A percentile compares a stretch with the other conserved stretches of the same genome.
These are phyloP conservation scores for Thielaviopsis populi DNA, from an alignment of 2,329 filamentous ascomycete genomes.

Conservation along the genomic window DNA sequence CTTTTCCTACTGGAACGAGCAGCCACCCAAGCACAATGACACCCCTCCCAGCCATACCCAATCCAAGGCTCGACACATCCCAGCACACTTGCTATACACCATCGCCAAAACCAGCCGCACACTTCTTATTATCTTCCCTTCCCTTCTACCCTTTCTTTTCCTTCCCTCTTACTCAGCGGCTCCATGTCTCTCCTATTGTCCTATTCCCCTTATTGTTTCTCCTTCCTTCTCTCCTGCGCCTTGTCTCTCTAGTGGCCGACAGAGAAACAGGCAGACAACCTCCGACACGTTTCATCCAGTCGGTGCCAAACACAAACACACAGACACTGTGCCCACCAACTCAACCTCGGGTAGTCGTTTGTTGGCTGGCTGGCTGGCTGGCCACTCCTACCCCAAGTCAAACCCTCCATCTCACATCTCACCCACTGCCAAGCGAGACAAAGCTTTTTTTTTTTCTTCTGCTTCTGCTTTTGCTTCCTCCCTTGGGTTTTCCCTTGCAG, in stretches of 20 bases:
- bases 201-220: background rate
- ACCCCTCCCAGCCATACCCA: background rate
- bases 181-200: background rate
- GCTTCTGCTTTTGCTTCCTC: too few relatives aligned
- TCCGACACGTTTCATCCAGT: background rate
- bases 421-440: background rate
- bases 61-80: background rate
- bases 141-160: too few relatives aligned
- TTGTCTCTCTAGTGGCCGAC: background rate
- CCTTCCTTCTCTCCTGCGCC: background rate
- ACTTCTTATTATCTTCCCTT: background rate
- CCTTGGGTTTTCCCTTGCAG: background rate
- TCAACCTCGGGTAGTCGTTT: background rate
- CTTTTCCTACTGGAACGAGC: conserved; percentile 7
- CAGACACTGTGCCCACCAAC: background rate
- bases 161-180: background rate
- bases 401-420: background rate
- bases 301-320: background rate
- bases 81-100: background rate
- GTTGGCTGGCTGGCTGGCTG: background rate
- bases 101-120: background rate
- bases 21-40: conserved; percentile 5
- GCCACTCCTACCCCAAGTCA: background rate
- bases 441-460: background rate
- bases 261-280: background rate